A percentile compares a stretch with the other conserved stretches of the same genome.
These are phyloP conservation scores for Houttuynia cordata DNA, from an alignment of 164 flowering plant genomes.

Conservation along the genomic window DNA sequence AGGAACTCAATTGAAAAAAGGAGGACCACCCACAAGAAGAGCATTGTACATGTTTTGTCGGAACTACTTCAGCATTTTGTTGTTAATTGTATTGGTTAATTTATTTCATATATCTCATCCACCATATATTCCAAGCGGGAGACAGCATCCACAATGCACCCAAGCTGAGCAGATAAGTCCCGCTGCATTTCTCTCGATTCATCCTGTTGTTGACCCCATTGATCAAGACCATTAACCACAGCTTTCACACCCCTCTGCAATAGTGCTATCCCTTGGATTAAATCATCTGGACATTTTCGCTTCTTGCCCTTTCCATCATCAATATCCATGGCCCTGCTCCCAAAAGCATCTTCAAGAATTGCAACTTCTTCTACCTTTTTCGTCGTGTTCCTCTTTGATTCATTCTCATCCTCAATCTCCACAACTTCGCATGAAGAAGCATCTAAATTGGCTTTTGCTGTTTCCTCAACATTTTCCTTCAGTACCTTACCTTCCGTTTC, in stretches of 20 bases:
- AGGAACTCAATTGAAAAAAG: too few relatives aligned
- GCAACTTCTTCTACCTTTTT: neutral
- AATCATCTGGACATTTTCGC: conserved; percentile 66
- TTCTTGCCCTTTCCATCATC: conserved; percentile 34
- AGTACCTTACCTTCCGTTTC: conserved; percentile 48
- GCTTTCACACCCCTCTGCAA: conserved; percentile 60
- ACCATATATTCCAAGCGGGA: conserved; percentile 37
- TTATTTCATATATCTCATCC: conserved; percentile 3
- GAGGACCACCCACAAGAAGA: too few relatives aligned
- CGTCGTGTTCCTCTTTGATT: conserved; percentile 13
- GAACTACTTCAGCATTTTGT: neutral
- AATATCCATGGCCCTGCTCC: conserved; percentile 16
- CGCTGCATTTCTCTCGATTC: conserved; percentile 37
- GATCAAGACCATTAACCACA: conserved; percentile 47
- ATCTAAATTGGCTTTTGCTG: conserved; percentile 8
- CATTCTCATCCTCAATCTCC: conserved; percentile 28
- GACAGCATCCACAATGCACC: conserved; percentile 60
- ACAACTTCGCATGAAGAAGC: conserved; percentile 15
- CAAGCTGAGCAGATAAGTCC: conserved; percentile 40
- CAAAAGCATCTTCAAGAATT: neutral
- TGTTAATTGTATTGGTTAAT: neutral
- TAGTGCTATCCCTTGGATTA: conserved; percentile 55
- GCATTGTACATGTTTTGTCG: neutral
- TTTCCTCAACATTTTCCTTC: conserved; percentile 30
- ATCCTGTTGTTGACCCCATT: conserved; percentile 33